A percentile compares a stretch with the other conserved stretches of the same genome.
Evolutionary conservation across 441 rosid genomes (phyloP).

Genomic region (Syzygium syzygioides): DNA sequence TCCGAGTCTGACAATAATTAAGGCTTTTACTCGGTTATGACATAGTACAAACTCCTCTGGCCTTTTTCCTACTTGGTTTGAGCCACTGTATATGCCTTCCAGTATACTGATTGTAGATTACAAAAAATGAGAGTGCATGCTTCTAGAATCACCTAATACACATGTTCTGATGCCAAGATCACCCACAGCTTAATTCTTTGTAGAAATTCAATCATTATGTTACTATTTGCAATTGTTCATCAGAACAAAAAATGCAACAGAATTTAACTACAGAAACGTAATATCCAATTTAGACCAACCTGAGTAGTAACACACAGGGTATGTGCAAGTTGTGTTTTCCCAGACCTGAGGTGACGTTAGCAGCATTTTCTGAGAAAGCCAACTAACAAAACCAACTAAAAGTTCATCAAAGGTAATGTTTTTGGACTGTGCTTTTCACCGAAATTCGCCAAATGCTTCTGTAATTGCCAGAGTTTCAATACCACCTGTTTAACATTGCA

Average conservation of each 20-base stretch:
- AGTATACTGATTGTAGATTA: neutral
- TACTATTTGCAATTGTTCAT: neutral
- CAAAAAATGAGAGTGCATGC: neutral
- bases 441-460: constrained; percentile 92
- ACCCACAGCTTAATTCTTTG: neutral
- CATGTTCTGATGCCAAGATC: neutral
- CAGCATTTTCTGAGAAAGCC: neutral
- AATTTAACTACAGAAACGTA: neutral
- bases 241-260: neutral
- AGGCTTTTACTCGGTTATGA: neutral
- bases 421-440: constrained; percentile 34
- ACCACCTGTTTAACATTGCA: constrained; percentile 54
- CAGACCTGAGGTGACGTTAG: constrained; percentile 47
- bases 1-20: neutral
- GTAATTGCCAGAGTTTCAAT: constrained; percentile 78
- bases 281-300: constrained; percentile 26
- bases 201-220: neutral
- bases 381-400: neutral
- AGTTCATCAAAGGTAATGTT: neutral
- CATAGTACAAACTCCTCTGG: neutral
- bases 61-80: neutral
- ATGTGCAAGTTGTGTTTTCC: constrained; percentile 96
- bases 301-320: constrained; percentile 90
- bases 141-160: neutral
- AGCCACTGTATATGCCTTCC: neutral